Base-by-base conservation (phyloP, 345 rosid genomes). In the Dimocarpus longan region DNA sequence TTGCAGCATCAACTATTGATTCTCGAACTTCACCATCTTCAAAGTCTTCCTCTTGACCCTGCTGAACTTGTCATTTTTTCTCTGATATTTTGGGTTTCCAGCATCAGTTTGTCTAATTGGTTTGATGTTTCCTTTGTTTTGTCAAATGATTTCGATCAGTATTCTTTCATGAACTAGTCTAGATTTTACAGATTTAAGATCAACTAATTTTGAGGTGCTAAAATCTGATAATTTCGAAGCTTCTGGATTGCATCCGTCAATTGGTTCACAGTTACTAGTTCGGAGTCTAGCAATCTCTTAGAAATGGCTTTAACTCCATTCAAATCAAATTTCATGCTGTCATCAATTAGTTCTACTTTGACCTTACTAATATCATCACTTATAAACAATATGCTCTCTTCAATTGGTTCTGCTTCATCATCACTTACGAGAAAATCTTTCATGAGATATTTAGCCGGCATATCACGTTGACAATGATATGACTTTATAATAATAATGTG, bases 21-120 rank as follows among this genome's bases (percentile, higher is more conserved):
- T 89, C 93, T 76, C 86, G 85, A 76, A 91, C 90, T 84, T 90
- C 92, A 64, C 89, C 91, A 78, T 92, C 91, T 73, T 90, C 97
- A 63, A 79, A 82, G 18, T 79, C 89, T 76, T 90, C 84, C 54
- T 87, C 90, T 79, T 73, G 80, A 68, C 70, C 62, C 87, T 59
- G 76, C 64, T 66, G 87, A 74, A 74, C 79, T 72, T 78, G 70
- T 22, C 79, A 83, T 81, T 48, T 63, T 69, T 71, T 21, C 76
- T 37, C 43, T 13, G 76, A 28, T 60, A 70, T 66, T 77, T 56
- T 18, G 71, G 52, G 78, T 72, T 65, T 43, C 42, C 62, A 69
- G 76, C 46, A 28, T 42, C 68, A 43, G 66, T 54, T 69, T 71
- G 57, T 77, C 83, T 67, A 76, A 80, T 76, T 76, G 75, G 44